Conservation (phyloP, 225 moss, liverwort and hornwort species). For the Neckera pumila region DNA sequence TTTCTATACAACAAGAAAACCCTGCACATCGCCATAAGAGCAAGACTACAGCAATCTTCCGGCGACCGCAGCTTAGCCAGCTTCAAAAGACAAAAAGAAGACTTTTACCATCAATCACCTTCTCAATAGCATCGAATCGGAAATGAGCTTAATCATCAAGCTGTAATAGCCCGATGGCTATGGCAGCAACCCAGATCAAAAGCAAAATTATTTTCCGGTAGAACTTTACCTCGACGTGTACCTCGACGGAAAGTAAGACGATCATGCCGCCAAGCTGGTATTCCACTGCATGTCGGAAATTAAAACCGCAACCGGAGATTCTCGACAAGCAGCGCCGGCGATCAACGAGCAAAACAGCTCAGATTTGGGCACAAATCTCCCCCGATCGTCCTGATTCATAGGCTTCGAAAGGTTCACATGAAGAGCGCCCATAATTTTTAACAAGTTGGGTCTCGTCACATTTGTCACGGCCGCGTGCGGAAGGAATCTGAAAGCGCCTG, state of each 20-base stretch:
- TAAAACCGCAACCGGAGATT: not conserved
- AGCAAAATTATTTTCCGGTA: not conserved
- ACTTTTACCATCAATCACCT: not conserved
- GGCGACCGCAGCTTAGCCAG: not conserved
- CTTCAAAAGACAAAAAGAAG: not conserved
- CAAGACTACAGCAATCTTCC: not conserved
- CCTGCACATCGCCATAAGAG: not conserved
- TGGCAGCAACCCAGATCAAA: not conserved
- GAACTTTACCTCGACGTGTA: not conserved
- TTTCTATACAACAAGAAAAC: not conserved
- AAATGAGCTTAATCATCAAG: not conserved
- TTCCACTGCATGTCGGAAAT: not conserved
- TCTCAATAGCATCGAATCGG: not conserved
- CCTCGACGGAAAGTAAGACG: not conserved
- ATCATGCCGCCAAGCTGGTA: not conserved
- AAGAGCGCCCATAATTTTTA: not conserved
- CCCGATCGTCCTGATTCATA: not conserved
- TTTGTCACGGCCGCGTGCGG: not conserved
- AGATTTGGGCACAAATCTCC: not conserved
- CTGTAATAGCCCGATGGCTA: not conserved
- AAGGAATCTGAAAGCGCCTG: not conserved
- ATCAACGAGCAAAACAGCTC: not conserved
- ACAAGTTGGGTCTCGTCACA: not conserved
- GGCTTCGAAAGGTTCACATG: too few relatives aligned
- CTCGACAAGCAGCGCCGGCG: not conserved